Base-by-base conservation (phyloP, 2,329 filamentous ascomycete genomes). In the Orbilia ellipsospora region DNA sequence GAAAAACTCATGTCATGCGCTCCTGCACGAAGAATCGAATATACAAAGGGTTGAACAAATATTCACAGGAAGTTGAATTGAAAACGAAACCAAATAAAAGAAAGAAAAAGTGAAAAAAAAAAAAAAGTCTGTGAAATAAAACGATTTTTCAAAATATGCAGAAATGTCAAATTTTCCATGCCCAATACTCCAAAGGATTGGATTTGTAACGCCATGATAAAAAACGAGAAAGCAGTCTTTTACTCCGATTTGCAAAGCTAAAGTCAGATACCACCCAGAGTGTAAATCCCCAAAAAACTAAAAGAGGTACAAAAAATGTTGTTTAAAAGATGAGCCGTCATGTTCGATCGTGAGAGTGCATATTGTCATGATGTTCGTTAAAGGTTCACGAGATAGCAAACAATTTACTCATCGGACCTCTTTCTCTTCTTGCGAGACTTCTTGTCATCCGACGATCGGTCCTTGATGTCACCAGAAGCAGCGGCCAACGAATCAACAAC, bases 401-500 rank as follows among this genome's bases (percentile, higher is more conserved):
- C 44, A 44, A n/a, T 74, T 74, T 74, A 74, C 70, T 74, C 70
- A 74, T 84, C 83, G 67, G 84, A 83, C 77, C 83, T 80, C 80
- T 83, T 83, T 77, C 83, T 81, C 82, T 84, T 84, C 79, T 83
- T 83, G 74, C 80, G 80, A 64, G 80, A 79, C 70, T 81, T 82
- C 79, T 83, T 83, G 73, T 79, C 79, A 51, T 81, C 80, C 31
- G 74, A 78, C 73, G 69, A 52, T 73, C 78, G 78, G 60, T 80
- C 78, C 56, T 80, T 80, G 61, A 78, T 92, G 78, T 74, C 70
- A 42, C 89, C 89, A 44, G 91, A 89, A 61, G 91, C 87, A 79
- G 91, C 90, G 31, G 91, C 87, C 28, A 92, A 89, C 66, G 93
- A 89, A 82, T 94, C 91, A 85, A 93, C 96, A 77, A 96, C 88